Evolutionary conservation across 768 basidiomycete species (phyloP).

Genomic region (Lactifluus subvellereus): DNA sequence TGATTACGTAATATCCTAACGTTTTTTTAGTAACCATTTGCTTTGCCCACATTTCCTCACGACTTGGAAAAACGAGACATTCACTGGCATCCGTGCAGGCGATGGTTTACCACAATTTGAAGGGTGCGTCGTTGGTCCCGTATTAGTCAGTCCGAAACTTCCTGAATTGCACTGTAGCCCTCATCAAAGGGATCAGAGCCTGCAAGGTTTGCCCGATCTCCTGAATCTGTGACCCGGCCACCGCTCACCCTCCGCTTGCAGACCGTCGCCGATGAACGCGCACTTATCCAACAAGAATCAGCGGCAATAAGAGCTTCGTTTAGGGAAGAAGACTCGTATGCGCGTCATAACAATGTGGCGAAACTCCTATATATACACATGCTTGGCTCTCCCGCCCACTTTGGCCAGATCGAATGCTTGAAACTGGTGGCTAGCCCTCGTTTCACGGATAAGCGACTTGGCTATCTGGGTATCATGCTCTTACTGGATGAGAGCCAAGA

Average conservation of each 20-base stretch:
- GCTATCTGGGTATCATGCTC: conserved; percentile 97
- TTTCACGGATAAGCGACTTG: conserved; percentile 93
- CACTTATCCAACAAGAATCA: conserved; percentile 94
- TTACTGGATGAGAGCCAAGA: conserved; percentile 97
- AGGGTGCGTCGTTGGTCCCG: conserved; percentile 44
- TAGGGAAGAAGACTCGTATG: conserved; percentile 92
- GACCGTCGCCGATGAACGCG: conserved; percentile 98
- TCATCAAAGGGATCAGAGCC: conserved; percentile 96
- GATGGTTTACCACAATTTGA: conserved; percentile 85
- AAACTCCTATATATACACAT: conserved; percentile 98
- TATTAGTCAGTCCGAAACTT: conserved; percentile 17
- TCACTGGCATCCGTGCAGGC: not conserved
- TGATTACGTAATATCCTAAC: not conserved
- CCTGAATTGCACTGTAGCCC: conserved; percentile 46
- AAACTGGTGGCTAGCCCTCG: conserved; percentile 92
- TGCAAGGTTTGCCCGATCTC: conserved; percentile 61
- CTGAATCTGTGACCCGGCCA: not conserved
- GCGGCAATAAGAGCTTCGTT: conserved; percentile 96
- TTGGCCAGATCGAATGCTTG: conserved; percentile 96
- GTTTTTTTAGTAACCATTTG: not conserved
- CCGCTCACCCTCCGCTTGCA: conserved; percentile 33
- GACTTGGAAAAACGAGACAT: not conserved
- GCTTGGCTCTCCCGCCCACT: conserved; percentile 98
- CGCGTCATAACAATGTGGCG: conserved; percentile 95
- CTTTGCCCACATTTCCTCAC: not conserved